Evolutionary conservation across 768 basidiomycete species (phyloP).

Genomic region (Floccularia luteovirens): DNA sequence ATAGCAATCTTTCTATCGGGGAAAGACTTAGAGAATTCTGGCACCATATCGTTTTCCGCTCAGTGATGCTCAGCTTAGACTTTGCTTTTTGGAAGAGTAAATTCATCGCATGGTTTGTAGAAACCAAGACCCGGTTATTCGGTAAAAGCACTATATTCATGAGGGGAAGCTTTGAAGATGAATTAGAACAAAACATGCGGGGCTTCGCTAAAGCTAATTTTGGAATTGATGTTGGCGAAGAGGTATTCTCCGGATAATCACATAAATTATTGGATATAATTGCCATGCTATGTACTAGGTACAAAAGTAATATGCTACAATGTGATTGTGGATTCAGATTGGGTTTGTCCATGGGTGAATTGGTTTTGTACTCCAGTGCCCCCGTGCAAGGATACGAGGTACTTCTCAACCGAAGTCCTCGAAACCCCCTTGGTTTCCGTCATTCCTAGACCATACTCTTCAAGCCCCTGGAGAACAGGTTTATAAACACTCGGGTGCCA

Average conservation of each 20-base stretch:
- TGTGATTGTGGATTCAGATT: too few relatives aligned
- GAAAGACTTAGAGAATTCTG: constrained; percentile 44
- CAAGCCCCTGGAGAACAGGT: constrained; percentile 55
- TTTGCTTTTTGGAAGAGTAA: constrained; percentile 60
- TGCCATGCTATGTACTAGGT: too few relatives aligned
- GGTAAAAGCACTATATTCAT: constrained; percentile 32
- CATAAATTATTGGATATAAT: too few relatives aligned
- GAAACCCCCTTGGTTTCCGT: constrained; percentile 15
- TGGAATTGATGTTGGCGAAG: constrained; percentile 64
- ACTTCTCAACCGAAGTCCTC: background rate
- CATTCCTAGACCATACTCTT: constrained; percentile 45
- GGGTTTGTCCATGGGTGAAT: too few relatives aligned
- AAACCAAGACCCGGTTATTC: constrained; percentile 21
- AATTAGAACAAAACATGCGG: constrained; percentile 68
- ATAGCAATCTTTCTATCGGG: constrained; percentile 29
- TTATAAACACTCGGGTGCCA: constrained; percentile 49
- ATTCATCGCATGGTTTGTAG: constrained; percentile 40
- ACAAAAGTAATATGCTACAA: too few relatives aligned
- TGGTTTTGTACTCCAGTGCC: too few relatives aligned
- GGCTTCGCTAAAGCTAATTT: constrained; percentile 73
- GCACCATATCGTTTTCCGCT: constrained; percentile 54
- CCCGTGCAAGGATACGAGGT: too few relatives aligned
- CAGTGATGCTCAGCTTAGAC: constrained; percentile 64
- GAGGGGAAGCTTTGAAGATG: constrained; percentile 69
- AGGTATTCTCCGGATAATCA: constrained; percentile 47